Conservation (phyloP, 768 basidiomycete species). For the Trametes punicea region DNA sequence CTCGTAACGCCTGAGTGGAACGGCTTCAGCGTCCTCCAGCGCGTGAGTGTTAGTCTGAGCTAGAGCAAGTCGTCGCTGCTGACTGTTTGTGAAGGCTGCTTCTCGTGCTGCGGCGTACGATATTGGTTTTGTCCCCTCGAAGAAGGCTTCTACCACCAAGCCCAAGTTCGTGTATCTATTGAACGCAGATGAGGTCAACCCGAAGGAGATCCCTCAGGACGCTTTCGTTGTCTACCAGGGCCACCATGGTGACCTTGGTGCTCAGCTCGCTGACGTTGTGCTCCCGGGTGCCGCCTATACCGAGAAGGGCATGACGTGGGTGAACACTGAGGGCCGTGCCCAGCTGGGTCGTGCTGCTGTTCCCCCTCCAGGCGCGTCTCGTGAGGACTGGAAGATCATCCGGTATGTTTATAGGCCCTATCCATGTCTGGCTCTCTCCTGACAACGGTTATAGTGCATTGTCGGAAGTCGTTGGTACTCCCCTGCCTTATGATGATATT, state of each 20-base stretch:
- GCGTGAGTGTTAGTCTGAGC: conserved; percentile 49
- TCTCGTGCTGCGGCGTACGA: conserved; percentile 95
- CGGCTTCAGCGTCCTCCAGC: conserved; percentile 88
- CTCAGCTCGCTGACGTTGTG: conserved; percentile 95
- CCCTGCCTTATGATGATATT: conserved; percentile 88
- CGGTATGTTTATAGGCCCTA: conserved; percentile 45
- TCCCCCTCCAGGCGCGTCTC: conserved; percentile 86
- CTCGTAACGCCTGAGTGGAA: conserved; percentile 92
- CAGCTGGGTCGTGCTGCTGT: conserved; percentile 92
- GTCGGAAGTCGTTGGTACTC: conserved; percentile 77
- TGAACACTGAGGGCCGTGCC: conserved; percentile 93
- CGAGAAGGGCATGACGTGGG: conserved; percentile 87
- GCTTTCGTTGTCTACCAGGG: conserved; percentile 99
- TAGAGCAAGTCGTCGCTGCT: not conserved
- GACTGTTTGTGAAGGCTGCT: conserved; percentile 53
- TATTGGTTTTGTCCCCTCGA: conserved; percentile 86
- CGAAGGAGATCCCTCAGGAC: conserved; percentile 80
- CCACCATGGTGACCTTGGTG: conserved; percentile 96
- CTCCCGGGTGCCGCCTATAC: conserved; percentile 93
- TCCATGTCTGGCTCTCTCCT: not conserved
- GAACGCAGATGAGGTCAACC: conserved; percentile 92
- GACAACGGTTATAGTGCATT: conserved; percentile 56
- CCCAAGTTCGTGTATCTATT: conserved; percentile 97
- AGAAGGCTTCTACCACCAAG: conserved; percentile 65
- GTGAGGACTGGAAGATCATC: conserved; percentile 98